Evolutionary conservation across 176 grass and related monocot genomes (phyloP).

Genomic region (Triticum urartu): DNA sequence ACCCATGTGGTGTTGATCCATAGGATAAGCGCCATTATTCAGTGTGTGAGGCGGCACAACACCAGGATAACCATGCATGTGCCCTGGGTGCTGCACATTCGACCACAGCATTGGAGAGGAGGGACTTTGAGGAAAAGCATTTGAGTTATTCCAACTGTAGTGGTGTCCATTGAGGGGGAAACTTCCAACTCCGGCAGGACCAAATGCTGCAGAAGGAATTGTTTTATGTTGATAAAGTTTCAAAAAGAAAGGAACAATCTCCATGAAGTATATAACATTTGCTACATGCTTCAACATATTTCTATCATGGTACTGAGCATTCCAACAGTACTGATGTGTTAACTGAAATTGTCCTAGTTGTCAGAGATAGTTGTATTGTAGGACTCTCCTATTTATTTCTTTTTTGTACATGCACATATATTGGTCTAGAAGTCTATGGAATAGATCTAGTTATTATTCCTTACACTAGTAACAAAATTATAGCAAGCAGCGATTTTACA

Average conservation of each 20-base stretch:
- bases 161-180: constrained; percentile 46
- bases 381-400: neutral
- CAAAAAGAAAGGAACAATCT: constrained; percentile 14
- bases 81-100: constrained; percentile 49
- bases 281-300: neutral
- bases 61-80: constrained; percentile 46
- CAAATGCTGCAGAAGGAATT: constrained; percentile 40
- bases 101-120: constrained; percentile 53
- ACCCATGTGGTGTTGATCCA: constrained; percentile 59
- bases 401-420: neutral
- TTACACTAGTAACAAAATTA: neutral
- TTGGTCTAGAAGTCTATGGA: neutral
- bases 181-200: constrained; percentile 52
- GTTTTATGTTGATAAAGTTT: neutral
- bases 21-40: constrained; percentile 40
- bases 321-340: neutral
- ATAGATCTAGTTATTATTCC: neutral
- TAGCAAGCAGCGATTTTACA: neutral
- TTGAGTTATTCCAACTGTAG: constrained; percentile 52
- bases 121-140: constrained; percentile 49
- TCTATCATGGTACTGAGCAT: neutral
- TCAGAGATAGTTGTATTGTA: neutral
- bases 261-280: neutral
- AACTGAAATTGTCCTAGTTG: too few relatives aligned
- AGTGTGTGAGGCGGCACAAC: constrained; percentile 43